phyloP scores from a whole-genome alignment of 768 basidiomycete genomes.

The Agaricus blazei region DNA sequence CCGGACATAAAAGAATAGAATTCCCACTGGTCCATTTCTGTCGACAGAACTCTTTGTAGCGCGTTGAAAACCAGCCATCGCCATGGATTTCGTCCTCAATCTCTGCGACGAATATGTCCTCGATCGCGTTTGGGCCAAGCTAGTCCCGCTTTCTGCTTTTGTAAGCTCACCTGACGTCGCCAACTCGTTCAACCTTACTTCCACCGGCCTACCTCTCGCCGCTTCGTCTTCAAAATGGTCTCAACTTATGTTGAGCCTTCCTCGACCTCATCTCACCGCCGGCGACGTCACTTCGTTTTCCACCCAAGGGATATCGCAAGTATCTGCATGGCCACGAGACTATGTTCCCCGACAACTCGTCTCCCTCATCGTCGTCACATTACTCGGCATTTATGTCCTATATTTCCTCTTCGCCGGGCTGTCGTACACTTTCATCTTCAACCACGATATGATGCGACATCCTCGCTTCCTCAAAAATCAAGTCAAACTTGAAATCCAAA shows the following conservation, averaged over 20 bases:
- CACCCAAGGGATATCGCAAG: slow-evolving; percentile 21
- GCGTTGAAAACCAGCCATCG: slow-evolving; percentile 3
- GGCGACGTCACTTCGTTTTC: slow-evolving; percentile 28
- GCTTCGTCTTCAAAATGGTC: slow-evolving; percentile 42
- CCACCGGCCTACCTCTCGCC: slow-evolving; percentile 27
- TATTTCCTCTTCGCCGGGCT: slow-evolving; percentile 88
- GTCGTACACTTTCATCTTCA: slow-evolving; percentile 86
- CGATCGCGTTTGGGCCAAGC: slow-evolving; percentile 72
- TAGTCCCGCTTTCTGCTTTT: slow-evolving; percentile 62
- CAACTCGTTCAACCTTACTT: slow-evolving; percentile 31
- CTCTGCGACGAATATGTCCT: slow-evolving; percentile 67
- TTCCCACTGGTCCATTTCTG: not conserved
- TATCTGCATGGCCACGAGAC: slow-evolving; percentile 83
- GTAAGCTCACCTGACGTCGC: slow-evolving; percentile 22
- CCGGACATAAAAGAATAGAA: slow-evolving; percentile 18
- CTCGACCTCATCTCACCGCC: slow-evolving; percentile 47
- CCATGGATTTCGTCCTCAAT: slow-evolving; percentile 83
- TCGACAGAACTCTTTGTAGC: not conserved
- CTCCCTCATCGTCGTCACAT: slow-evolving; percentile 67
- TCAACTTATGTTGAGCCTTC: slow-evolving; percentile 48
- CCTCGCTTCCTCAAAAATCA: slow-evolving; percentile 92
- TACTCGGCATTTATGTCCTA: slow-evolving; percentile 76
- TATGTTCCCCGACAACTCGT: slow-evolving; percentile 73
- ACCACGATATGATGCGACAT: slow-evolving; percentile 93
- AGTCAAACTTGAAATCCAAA: slow-evolving; percentile 71